Conservation (phyloP, 2,329 filamentous ascomycete species). For the Fusarium newnesense region DNA sequence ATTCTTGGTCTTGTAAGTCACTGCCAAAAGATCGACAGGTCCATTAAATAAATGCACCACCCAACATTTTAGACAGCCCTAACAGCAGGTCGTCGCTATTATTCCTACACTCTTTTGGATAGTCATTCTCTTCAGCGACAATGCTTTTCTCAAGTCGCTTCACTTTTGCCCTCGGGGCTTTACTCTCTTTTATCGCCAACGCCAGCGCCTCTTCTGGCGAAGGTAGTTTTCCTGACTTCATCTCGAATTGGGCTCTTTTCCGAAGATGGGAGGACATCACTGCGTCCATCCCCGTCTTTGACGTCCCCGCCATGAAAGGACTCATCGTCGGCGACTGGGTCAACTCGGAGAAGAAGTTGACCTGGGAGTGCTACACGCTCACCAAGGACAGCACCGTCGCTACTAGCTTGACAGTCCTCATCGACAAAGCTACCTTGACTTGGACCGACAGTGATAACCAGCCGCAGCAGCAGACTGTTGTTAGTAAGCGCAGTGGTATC, state of each 20-base stretch:
- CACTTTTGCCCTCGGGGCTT: constrained; percentile 11
- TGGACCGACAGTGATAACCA: not conserved
- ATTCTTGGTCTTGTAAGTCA: not conserved
- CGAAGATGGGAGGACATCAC: constrained; percentile 1
- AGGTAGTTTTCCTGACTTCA: not conserved
- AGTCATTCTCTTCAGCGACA: not conserved
- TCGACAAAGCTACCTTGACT: constrained; percentile 3
- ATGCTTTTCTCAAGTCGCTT: constrained; percentile 14
- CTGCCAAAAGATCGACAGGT: not conserved
- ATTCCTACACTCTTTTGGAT: not conserved
- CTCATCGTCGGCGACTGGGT: not conserved
- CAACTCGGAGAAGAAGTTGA: not conserved
- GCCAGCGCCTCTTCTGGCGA: not conserved
- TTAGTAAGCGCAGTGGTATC: constrained; percentile 12
- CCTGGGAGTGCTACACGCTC: constrained; percentile 15
- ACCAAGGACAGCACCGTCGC: not conserved
- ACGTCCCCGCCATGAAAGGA: not conserved
- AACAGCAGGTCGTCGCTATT: not conserved
- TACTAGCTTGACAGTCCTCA: not conserved
- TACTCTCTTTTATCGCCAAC: not conserved
- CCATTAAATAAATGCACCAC: constrained; percentile 23
- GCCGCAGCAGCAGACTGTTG: not conserved
- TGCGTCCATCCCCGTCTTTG: not conserved
- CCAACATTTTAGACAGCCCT: not conserved
- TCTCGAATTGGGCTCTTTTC: not conserved